Evolutionary conservation across 2,329 filamentous ascomycete species (phyloP).

Genomic region (Hymenoscyphus salicellus): DNA sequence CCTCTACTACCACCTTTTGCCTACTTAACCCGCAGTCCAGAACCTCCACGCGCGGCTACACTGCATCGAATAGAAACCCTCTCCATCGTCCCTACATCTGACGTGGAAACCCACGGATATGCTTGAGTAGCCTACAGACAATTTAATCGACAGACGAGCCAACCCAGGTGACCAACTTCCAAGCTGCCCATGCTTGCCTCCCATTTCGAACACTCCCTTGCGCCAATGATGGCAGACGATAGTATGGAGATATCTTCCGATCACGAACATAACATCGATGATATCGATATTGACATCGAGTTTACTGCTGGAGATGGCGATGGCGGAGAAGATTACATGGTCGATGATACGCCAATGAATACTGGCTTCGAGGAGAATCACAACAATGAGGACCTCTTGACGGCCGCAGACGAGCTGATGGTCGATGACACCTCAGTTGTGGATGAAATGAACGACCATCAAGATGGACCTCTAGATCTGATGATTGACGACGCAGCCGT

Average conservation of each 20-base stretch:
- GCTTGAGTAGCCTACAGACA: background rate
- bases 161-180: background rate
- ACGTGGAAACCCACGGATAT: background rate
- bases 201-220: background rate
- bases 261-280: slow-evolving; percentile 8
- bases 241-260: slow-evolving; percentile 14
- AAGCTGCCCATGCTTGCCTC: slow-evolving; percentile 1
- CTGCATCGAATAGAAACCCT: background rate
- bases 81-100: background rate
- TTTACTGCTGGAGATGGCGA: slow-evolving; percentile 8
- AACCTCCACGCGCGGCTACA: background rate
- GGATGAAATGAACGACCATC: slow-evolving; percentile 1
- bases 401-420: background rate
- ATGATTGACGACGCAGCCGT: background rate
- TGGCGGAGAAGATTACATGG: slow-evolving; percentile 11
- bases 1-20: background rate
- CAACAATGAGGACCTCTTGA: background rate
- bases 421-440: slow-evolving; percentile 4
- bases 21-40: background rate
- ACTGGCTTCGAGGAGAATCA: background rate
- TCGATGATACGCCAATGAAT: slow-evolving; percentile 5
- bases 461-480: background rate
- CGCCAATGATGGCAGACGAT: slow-evolving; percentile 8
- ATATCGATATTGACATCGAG: slow-evolving; percentile 13
- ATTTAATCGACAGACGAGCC: background rate